Percentiles rank a stretch among this genome's conserved stretches.
Evolutionary conservation across 2,329 filamentous ascomycete species (phyloP).

Genomic region (Seiridium unicorne): DNA sequence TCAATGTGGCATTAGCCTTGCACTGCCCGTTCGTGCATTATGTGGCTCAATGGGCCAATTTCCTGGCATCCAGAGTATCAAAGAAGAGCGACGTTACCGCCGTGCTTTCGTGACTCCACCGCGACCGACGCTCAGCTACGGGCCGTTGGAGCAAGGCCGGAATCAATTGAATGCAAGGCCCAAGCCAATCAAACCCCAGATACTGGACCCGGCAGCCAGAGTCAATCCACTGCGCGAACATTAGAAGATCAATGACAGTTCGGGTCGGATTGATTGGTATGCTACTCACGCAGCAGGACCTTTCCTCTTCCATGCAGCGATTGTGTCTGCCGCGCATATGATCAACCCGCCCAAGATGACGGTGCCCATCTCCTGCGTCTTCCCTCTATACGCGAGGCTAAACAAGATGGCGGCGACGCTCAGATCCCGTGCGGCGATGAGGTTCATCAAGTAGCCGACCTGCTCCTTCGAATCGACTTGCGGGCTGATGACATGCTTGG

Average conservation of each 20-base stretch:
- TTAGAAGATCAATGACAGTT: no score
- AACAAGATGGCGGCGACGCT: not conserved
- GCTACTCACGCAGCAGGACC: conserved; percentile 1
- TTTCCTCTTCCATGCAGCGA: not conserved
- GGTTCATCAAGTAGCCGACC: conserved; percentile 1
- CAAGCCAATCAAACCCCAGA: conserved; percentile 1
- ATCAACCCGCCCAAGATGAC: conserved; percentile 1
- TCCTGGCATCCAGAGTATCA: no score
- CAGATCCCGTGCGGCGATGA: conserved; percentile 1
- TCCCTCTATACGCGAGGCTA: not conserved
- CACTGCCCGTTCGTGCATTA: no score
- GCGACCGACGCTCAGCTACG: no score
- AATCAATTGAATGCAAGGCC: not conserved
- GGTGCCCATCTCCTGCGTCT: not conserved
- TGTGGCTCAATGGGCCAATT: no score
- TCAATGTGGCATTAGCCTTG: no score
- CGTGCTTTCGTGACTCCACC: no score
- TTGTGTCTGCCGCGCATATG: not conserved
- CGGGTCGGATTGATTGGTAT: no score
- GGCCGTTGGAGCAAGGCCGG: no score
- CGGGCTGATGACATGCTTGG: not conserved
- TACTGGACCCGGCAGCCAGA: not conserved
- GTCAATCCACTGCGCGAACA: not conserved
- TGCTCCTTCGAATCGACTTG: not conserved
- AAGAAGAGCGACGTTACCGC: no score